Base-by-base conservation (phyloP, 2,329 filamentous ascomycete genomes). In the Fusarium drepaniforme region DNA sequence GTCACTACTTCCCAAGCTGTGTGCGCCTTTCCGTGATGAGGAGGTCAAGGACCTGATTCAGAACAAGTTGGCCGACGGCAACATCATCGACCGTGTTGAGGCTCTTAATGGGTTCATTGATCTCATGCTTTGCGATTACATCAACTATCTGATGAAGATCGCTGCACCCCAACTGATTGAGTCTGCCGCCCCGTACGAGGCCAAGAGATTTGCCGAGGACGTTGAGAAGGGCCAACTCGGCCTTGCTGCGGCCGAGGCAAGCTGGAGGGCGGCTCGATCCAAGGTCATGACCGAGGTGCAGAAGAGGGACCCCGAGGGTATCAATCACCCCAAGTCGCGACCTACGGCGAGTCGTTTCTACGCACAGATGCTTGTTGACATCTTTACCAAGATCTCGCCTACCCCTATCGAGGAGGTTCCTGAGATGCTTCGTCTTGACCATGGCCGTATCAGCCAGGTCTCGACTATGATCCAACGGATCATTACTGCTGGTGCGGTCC, bases 21-120 rank as follows among this genome's bases (percentile, higher is more conserved):
- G 94, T 77, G 94, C 94, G 0, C 94, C 94, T 0, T 92, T 94
- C 79, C 88, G 94, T n/a, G 94, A 97, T 78, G 90, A 90, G 5
- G 91, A 95, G 80, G 92, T 95, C 68, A 92, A 93, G 80, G 87
- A 89, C 3, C 83, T 96, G 23, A 86, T 91, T 2, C 89, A 93
- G 60, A 90, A 92, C 70, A 89, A 90, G 73, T 84, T 92, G 11
- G 82, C 83, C 57, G 85, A 88, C 25, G 90, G 91, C 5, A 89
- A 92, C 79, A 90, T 95, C 78, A 93, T 95, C 18, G 92, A 94
- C 79, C 92, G 94, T 72, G 88, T 96, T 1, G 92, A 95, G 83
- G 92, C 92, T 16, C 86, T 97, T 3, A 89, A 95, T 64, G 90
- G 91, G 35, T 93, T 94, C 75, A 93, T 96, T 66, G 93, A 97